Evolutionary conservation across 306 rosid genomes (phyloP).

Genomic region (Sicyos edulis): DNA sequence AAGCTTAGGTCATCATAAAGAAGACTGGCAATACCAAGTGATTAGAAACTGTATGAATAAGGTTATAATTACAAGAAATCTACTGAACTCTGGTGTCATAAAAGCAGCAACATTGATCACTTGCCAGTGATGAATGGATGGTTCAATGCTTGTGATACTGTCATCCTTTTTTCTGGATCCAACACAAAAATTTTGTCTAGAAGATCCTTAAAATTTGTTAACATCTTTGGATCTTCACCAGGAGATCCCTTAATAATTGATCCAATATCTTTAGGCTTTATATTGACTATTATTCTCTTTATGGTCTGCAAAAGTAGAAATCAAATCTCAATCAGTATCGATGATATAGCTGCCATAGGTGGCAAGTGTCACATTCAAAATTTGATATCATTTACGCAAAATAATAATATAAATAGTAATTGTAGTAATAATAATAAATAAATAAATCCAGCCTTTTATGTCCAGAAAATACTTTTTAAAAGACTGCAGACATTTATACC

Average conservation of each 20-base stretch:
- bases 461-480: not conserved
- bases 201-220: conserved; percentile 83
- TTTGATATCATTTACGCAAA: not conserved
- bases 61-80: conserved; percentile 69
- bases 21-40: conserved; percentile 65
- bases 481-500: not conserved
- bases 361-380: not conserved
- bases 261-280: conserved; percentile 86
- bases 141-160: conserved; percentile 90
- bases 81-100: conserved; percentile 60
- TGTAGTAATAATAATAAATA: not conserved
- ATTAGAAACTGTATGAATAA: conserved; percentile 73
- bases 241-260: conserved; percentile 64
- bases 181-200: conserved; percentile 73
- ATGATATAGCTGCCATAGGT: not conserved
- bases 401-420: not conserved
- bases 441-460: not conserved
- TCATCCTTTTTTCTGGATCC: conserved; percentile 98
- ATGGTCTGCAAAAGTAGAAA: conserved; percentile 47
- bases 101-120: conserved; percentile 88
- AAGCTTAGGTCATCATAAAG: conserved; percentile 64
- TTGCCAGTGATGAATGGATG: conserved; percentile 99
- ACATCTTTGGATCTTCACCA: conserved; percentile 95
- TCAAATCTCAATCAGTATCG: conserved; percentile 17
- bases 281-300: conserved; percentile 75